A percentile compares a stretch with the other conserved stretches of the same genome.
These are phyloP conservation scores for Metarhizium humberi DNA, from an alignment of 2,329 filamentous ascomycete genomes.

Conservation along the genomic window DNA sequence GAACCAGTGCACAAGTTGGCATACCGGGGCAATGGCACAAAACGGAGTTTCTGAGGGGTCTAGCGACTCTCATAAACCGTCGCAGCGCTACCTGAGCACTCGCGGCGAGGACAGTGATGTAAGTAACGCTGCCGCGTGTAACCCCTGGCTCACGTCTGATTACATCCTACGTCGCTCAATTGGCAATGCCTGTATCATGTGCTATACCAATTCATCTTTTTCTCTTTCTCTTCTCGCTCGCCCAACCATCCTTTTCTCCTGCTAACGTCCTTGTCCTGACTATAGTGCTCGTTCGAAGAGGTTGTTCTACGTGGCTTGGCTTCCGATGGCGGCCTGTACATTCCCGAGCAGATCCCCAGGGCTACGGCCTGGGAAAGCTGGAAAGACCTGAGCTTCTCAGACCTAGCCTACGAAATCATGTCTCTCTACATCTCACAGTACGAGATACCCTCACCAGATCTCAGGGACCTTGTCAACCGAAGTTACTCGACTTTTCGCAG, in stretches of 20 bases:
- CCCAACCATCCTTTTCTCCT: neutral
- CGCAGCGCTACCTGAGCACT: constrained; percentile 42
- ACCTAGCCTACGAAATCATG: constrained; percentile 78
- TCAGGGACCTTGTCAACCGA: constrained; percentile 72
- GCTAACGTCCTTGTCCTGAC: neutral
- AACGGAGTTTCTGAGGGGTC: constrained; percentile 27
- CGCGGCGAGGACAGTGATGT: constrained; percentile 41
- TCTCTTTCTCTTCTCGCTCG: neutral
- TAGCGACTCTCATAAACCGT: constrained; percentile 29
- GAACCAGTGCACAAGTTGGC: neutral
- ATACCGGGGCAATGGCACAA: constrained; percentile 25
- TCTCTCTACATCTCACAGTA: constrained; percentile 75
- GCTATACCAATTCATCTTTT: neutral
- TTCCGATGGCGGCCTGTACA: constrained; percentile 78
- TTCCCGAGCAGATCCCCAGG: constrained; percentile 69
- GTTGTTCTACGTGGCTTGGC: constrained; percentile 86
- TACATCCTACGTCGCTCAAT: neutral
- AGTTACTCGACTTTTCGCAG: constrained; percentile 87
- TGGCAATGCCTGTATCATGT: too few species aligned
- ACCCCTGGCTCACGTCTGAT: neutral
- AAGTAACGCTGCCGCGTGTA: constrained; percentile 12
- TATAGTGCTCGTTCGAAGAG: constrained; percentile 77
- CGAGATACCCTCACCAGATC: constrained; percentile 73
- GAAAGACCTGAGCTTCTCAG: constrained; percentile 69
- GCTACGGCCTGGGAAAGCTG: constrained; percentile 39